Evolutionary conservation across 495 filamentous ascomycete species (phyloP), one percentile per base, ranked within the genome.

Genomic region (Schizothecium vesticola): DNA sequence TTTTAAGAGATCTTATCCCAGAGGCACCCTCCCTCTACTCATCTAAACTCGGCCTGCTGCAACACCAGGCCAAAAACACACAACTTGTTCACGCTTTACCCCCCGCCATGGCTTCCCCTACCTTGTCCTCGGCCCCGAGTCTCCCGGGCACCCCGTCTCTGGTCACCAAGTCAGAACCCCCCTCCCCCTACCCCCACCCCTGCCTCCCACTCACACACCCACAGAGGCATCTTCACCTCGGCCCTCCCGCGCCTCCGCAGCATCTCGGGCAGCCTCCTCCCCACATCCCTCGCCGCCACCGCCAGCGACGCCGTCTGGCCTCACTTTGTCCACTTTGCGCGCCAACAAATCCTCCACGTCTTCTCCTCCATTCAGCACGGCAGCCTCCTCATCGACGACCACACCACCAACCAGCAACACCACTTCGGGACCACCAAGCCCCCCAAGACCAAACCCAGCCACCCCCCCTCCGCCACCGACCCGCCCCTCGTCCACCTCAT

Each of bases 401-500:
- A 82, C 59, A 73, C 79, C 0, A 63, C 74, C 1, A 75, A 73
- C 2, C 70, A 76, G 19, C 70, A 71, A 57, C 61, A 68, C 24
- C 56, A 64, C 24, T 59, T 72, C 4, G 67, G 66, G 10, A 62
- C 67, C n/a, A 56, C 11, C 36, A 70, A 74, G 59, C 68, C 74
- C 19, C 63, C 65, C 25, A 66, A 61, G 5, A 16, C 67, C 24
- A 56, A 71, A 11, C 71, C 73, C 25, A 70, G 75, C 33, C 51
- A 57, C 26, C 10, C 71, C 24, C 77, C 76, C 26, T 66, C 61
- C 33, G 74, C 70, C 24, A 65, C 73, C 22, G 60, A 59, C 5
- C 61, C 74, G 0, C 79, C 79, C 7, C 70, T 69, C 1, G 81
- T 78, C 25, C 75, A 87, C 67, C 74, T 91, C 31, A 76, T 78